phyloP scores from a whole-genome alignment of 352 stramenopile species.

The Phytophthora palmivora region DNA sequence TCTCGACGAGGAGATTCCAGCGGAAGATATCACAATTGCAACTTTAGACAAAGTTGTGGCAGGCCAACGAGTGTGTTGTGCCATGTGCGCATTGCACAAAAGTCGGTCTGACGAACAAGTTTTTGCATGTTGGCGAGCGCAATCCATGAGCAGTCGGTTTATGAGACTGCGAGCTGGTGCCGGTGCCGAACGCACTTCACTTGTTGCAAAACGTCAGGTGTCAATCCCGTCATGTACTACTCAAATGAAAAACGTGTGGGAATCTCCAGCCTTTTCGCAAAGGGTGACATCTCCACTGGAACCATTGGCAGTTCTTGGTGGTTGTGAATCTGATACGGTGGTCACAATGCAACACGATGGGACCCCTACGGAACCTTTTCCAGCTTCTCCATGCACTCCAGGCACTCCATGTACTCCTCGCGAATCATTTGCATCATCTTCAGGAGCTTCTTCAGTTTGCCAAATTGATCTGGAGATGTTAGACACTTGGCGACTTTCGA shows the following conservation, averaged over 20 bases:
- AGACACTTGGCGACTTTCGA: constrained; percentile 29
- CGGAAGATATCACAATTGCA: constrained; percentile 15
- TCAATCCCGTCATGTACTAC: neutral
- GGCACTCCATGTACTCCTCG: constrained; percentile 15
- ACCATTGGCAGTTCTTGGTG: constrained; percentile 25
- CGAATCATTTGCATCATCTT: constrained; percentile 20
- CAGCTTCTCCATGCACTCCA: constrained; percentile 31
- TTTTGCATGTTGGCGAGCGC: constrained; percentile 39
- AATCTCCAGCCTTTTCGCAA: constrained; percentile 29
- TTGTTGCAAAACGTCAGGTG: constrained; percentile 15
- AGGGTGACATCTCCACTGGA: constrained; percentile 32
- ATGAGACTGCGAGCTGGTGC: constrained; percentile 28
- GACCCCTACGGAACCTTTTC: constrained; percentile 40
- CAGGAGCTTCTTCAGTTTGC: constrained; percentile 23
- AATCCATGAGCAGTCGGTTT: constrained; percentile 35
- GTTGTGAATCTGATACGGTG: constrained; percentile 11
- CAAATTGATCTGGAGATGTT: constrained; percentile 33
- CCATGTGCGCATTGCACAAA: constrained; percentile 48
- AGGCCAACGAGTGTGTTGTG: constrained; percentile 43
- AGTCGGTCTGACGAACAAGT: constrained; percentile 48
- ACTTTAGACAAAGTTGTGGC: constrained; percentile 24
- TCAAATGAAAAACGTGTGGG: constrained; percentile 19
- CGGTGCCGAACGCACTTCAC: constrained; percentile 19
- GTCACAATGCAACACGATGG: constrained; percentile 33
- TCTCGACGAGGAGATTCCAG: constrained; percentile 16